Evolutionary conservation across 2,329 filamentous ascomycete genomes (phyloP).

Genomic region (Beauveria rudraprayagi): DNA sequence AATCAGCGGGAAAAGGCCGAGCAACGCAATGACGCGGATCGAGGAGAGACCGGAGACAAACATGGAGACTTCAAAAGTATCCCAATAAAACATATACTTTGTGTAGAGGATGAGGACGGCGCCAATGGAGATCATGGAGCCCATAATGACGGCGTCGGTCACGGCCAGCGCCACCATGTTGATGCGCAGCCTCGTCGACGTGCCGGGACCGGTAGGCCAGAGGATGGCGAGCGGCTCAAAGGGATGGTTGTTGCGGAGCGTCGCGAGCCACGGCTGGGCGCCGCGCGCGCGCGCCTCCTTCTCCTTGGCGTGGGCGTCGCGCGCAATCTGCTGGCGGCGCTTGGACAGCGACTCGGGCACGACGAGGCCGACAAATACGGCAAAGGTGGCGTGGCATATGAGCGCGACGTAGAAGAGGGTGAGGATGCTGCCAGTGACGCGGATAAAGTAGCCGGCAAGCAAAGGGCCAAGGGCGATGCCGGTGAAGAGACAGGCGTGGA

Average conservation of each 20-base stretch:
- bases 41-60: slow-evolving; percentile 77
- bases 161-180: slow-evolving; percentile 78
- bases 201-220: slow-evolving; percentile 60
- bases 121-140: slow-evolving; percentile 71
- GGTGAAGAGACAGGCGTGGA: slow-evolving; percentile 80
- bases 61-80: slow-evolving; percentile 67
- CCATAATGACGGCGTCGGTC: slow-evolving; percentile 75
- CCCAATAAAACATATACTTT: slow-evolving; percentile 74
- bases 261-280: slow-evolving; percentile 21
- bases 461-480: slow-evolving; percentile 86
- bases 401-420: slow-evolving; percentile 80
- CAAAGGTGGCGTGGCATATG: slow-evolving; percentile 64
- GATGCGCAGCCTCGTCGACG: slow-evolving; percentile 51
- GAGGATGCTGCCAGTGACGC: slow-evolving; percentile 64
- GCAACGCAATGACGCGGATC: slow-evolving; percentile 65
- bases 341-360: slow-evolving; percentile 80
- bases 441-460: slow-evolving; percentile 70
- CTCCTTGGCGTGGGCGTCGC: slow-evolving; percentile 54
- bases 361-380: slow-evolving; percentile 60
- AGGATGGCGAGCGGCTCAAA: slow-evolving; percentile 72
- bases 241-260: slow-evolving; percentile 51
- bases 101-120: slow-evolving; percentile 80
- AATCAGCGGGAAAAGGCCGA: slow-evolving; percentile 66
- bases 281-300: slow-evolving; percentile 27
- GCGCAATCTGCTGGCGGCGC: slow-evolving; percentile 60